A percentile compares a stretch with the other conserved stretches of the same genome.
Evolutionary conservation across 2,329 filamentous ascomycete species (phyloP).

Genomic region (Lecanicillium sp.): DNA sequence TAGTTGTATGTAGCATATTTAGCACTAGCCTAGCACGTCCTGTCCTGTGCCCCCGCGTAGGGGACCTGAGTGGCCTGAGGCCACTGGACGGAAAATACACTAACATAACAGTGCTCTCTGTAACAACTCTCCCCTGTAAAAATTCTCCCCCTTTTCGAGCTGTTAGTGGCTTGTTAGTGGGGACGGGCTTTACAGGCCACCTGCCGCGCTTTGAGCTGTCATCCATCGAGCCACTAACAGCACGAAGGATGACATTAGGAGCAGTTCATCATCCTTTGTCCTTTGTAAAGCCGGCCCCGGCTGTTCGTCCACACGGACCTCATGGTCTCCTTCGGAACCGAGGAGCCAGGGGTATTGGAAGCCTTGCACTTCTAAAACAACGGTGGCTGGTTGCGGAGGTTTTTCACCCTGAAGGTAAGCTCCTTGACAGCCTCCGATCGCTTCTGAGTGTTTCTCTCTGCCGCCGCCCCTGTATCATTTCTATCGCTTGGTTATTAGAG

Average conservation of each 20-base stretch:
- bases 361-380: slow-evolving; percentile 3
- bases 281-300: slow-evolving; percentile 4
- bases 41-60: no score
- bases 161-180: no score
- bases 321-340: slow-evolving; percentile 1
- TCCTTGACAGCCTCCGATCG: slow-evolving; percentile 1
- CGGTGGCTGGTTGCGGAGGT: slow-evolving; percentile 9
- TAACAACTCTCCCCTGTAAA: no score
- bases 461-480: not conserved
- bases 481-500: not conserved
- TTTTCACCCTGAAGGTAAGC: slow-evolving; percentile 6
- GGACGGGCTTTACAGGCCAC: no score
- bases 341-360: slow-evolving; percentile 6
- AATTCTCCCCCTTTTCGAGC: no score
- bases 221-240: slow-evolving; percentile 2
- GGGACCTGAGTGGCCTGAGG: no score
- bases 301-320: slow-evolving; percentile 2
- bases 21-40: no score
- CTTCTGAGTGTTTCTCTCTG: not conserved
- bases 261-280: slow-evolving; percentile 4
- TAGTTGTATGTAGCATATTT: no score
- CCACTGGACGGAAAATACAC: no score
- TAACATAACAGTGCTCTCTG: no score
- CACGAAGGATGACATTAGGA: slow-evolving; percentile 3
- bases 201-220: slow-evolving; percentile 1